A percentile compares a stretch with the other conserved stretches of the same genome.
phyloP scores from a whole-genome alignment of 129 eudicot genomes.

The Cynara cardunculus region DNA sequence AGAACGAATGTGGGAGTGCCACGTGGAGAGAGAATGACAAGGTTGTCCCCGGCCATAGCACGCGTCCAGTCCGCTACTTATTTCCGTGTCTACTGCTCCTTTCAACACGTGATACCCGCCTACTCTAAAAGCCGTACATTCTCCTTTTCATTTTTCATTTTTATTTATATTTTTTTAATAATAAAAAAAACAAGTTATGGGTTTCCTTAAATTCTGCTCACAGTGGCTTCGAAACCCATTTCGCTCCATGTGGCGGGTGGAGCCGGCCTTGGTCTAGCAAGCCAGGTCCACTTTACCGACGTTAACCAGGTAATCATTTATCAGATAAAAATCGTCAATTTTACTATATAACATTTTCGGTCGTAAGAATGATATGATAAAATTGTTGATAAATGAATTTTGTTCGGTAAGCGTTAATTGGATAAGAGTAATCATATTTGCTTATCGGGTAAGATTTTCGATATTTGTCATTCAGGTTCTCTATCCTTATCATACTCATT shows the following conservation, averaged over 20 bases:
- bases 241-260: neutral
- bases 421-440: neutral
- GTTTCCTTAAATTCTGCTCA: neutral
- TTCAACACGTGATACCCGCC: slow-evolving; percentile 27
- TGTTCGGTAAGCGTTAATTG: no score
- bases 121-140: slow-evolving; percentile 1
- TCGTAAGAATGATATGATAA: neutral
- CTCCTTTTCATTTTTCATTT: neutral
- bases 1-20: slow-evolving; percentile 7
- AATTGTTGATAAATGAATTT: neutral
- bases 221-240: neutral
- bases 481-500: no score
- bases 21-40: slow-evolving; percentile 23
- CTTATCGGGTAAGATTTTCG: no score
- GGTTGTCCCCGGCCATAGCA: slow-evolving; percentile 35
- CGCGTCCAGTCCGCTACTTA: slow-evolving; percentile 21
- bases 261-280: neutral
- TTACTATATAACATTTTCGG: no score
- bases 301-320: no score
- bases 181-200: neutral
- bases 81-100: slow-evolving; percentile 24
- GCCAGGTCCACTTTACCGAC: neutral
- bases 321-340: no score
- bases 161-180: no score
- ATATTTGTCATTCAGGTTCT: no score